phyloP scores from a whole-genome alignment of 2,329 filamentous ascomycete genomes.

The Stemphylium beticola region DNA sequence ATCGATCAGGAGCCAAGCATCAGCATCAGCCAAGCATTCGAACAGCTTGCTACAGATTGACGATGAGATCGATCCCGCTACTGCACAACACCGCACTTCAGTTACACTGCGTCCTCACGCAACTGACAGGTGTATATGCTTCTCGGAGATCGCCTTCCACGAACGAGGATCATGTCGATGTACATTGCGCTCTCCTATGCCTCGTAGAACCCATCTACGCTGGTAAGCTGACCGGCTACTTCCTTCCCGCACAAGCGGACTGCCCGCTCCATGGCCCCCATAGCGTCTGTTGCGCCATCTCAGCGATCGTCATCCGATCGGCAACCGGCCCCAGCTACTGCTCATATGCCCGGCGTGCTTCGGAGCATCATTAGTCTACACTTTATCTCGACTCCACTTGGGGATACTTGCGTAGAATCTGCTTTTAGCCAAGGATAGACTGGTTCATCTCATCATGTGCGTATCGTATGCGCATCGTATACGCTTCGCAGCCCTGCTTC shows the following conservation, averaged over 20 bases:
- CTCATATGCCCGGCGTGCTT: neutral
- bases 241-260: slow-evolving; percentile 9
- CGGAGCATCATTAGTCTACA: slow-evolving; percentile 4
- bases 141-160: neutral
- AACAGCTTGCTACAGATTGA: neutral
- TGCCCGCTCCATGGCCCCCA: slow-evolving; percentile 2
- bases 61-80: slow-evolving; percentile 5
- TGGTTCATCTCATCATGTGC: slow-evolving; percentile 1
- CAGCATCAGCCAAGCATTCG: neutral
- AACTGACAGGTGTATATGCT: neutral
- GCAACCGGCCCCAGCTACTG: slow-evolving; percentile 3
- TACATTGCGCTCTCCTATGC: neutral
- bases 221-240: neutral
- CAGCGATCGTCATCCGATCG: slow-evolving; percentile 7
- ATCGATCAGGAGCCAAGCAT: neutral
- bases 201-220: neutral
- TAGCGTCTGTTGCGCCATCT: slow-evolving; percentile 13
- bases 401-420: neutral
- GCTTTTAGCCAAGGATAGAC: neutral
- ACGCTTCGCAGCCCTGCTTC: neutral
- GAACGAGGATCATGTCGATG: neutral
- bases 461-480: neutral
- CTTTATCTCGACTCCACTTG: slow-evolving; percentile 12
- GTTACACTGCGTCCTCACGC: neutral
- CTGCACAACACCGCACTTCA: slow-evolving; percentile 5